Percentiles rank a stretch among this genome's conserved stretches.
Evolutionary conservation across 306 rosid genomes (phyloP).

Genomic region (Trifolium subterraneum): DNA sequence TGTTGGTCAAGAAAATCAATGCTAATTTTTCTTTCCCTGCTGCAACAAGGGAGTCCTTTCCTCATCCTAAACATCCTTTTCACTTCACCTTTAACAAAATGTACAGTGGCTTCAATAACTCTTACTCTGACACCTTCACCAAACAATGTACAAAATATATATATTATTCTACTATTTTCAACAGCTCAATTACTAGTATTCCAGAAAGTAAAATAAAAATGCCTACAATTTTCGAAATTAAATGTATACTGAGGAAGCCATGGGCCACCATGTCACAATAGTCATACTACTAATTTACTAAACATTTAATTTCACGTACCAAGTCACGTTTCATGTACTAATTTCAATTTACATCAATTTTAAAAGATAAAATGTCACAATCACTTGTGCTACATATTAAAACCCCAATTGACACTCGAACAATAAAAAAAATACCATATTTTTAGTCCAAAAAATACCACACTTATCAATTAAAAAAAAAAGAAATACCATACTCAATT

Average conservation of each 20-base stretch:
- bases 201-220: not conserved
- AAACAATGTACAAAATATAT: conserved; percentile 26
- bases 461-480: no score
- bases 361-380: not conserved
- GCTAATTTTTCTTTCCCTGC: conserved; percentile 65
- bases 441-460: no score
- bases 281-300: not conserved
- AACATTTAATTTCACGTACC: conserved; percentile 38
- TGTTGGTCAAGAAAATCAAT: conserved; percentile 79
- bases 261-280: conserved; percentile 42
- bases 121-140: conserved; percentile 42
- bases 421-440: not conserved
- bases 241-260: conserved; percentile 20
- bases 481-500: not conserved
- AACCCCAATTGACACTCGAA: not conserved
- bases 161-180: conserved; percentile 26
- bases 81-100: not conserved
- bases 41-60: conserved; percentile 79
- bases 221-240: not conserved
- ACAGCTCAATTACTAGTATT: not conserved
- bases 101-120: conserved; percentile 39
- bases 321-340: conserved; percentile 40
- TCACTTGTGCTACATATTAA: not conserved
- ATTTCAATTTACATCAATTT: conserved; percentile 14
- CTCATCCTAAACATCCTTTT: conserved; percentile 57